Percentiles rank a stretch among this genome's conserved stretches.
Conservation (phyloP, 2,329 filamentous ascomycete genomes). For the Cercospora berteroae region DNA sequence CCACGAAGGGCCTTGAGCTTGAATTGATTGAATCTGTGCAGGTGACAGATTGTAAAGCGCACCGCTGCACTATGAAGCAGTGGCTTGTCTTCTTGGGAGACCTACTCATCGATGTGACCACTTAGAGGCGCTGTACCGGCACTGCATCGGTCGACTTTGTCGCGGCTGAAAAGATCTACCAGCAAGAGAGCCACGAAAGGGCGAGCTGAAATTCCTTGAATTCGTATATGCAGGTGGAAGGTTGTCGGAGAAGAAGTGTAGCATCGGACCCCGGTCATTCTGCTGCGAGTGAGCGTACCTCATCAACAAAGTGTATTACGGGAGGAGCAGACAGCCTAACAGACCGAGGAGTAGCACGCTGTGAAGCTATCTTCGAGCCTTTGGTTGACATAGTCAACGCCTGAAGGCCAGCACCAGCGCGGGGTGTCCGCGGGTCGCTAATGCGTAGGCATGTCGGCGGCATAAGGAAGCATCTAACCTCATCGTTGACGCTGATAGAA, state of each 20-base stretch:
- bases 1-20: background rate
- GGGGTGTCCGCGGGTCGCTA: background rate
- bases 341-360: too few relatives aligned
- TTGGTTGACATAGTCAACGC: too few relatives aligned
- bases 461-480: background rate
- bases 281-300: background rate
- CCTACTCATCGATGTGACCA: background rate
- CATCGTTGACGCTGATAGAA: background rate
- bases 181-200: background rate
- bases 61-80: background rate
- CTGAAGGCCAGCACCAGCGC: too few relatives aligned
- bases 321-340: background rate
- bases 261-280: background rate
- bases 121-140: background rate
- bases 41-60: background rate
- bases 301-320: background rate
- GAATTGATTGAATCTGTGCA: background rate
- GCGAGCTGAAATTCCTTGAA: background rate
- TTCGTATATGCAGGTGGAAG: background rate
- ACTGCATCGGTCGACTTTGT: background rate
- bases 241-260: background rate
- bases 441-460: background rate
- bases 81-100: background rate
- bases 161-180: background rate
- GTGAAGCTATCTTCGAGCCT: too few relatives aligned